Evolutionary conservation across 1,139 yeast species (phyloP).

Genomic region (Suhomyces anneliseae): DNA sequence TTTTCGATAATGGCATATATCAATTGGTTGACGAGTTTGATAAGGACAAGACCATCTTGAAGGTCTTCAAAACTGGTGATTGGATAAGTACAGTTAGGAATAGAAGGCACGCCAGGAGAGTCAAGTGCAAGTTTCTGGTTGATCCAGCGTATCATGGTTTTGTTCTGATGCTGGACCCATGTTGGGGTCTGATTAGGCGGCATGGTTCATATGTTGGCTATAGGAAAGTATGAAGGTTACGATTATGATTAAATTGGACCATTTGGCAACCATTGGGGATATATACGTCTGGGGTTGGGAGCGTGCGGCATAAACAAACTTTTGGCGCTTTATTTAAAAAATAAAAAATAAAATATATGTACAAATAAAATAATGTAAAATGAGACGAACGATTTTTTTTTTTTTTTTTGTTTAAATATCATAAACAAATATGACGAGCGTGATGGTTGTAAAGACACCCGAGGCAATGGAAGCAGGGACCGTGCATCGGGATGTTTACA

Average conservation of each 20-base stretch:
- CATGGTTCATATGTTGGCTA: not conserved
- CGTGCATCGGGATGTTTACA: too few species aligned
- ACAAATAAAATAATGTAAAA: too few species aligned
- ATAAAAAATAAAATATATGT: too few species aligned
- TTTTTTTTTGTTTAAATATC: too few species aligned
- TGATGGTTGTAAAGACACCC: too few species aligned
- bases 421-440: too few species aligned
- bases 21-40: slow-evolving; percentile 35
- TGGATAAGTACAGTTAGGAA: slow-evolving; percentile 14
- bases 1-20: slow-evolving; percentile 22
- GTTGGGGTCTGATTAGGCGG: slow-evolving; percentile 10
- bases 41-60: slow-evolving; percentile 41
- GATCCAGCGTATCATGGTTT: slow-evolving; percentile 51
- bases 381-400: too few species aligned
- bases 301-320: slow-evolving; percentile 1
- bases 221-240: too few species aligned
- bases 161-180: slow-evolving; percentile 48
- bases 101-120: slow-evolving; percentile 27
- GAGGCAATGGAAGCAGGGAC: too few species aligned
- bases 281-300: slow-evolving; percentile 1
- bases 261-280: slow-evolving; percentile 6
- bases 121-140: slow-evolving; percentile 32
- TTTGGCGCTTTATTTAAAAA: not conserved
- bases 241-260: not conserved
- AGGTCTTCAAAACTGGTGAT: slow-evolving; percentile 34